Conservation (phyloP, 139 green algal species). For the Coelastrella sp. region DNA sequence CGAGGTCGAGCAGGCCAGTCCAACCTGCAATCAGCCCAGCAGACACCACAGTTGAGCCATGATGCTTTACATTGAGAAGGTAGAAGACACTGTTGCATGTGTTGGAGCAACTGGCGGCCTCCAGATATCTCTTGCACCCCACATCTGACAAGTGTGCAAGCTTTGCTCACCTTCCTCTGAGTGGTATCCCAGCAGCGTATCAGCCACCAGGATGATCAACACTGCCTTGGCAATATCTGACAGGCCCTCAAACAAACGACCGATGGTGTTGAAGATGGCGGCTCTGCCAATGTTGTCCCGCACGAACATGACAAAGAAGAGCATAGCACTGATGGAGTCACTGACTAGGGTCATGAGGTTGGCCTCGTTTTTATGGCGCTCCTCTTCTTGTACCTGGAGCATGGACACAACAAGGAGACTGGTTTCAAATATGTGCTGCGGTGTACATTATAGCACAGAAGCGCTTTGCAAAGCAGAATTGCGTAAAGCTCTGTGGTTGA, state of each 20-base stretch:
- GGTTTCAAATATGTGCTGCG: not conserved
- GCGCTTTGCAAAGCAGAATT: not conserved
- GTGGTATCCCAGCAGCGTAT: constrained; percentile 94
- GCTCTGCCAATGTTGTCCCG: constrained; percentile 38
- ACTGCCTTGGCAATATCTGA: constrained; percentile 94
- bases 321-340: constrained; percentile 72
- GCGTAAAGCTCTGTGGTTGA: too few species aligned
- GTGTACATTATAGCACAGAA: not conserved
- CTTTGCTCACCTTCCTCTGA: constrained; percentile 80
- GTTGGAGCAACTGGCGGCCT: not conserved
- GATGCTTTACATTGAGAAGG: not conserved
- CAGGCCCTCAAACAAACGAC: constrained; percentile 85
- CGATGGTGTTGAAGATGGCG: constrained; percentile 70
- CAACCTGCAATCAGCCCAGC: constrained; percentile 62
- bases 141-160: not conserved
- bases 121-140: not conserved
- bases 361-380: constrained; percentile 70
- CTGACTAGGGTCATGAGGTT: constrained; percentile 69
- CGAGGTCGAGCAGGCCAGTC: constrained; percentile 82
- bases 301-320: constrained; percentile 73
- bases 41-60: not conserved
- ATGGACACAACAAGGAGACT: not conserved
- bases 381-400: constrained; percentile 69
- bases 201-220: constrained; percentile 88
- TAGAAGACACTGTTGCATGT: not conserved